Percentiles rank a stretch among this genome's conserved stretches.
Conservation (phyloP, 345 rosid genomes). For the Heritiera littoralis region DNA sequence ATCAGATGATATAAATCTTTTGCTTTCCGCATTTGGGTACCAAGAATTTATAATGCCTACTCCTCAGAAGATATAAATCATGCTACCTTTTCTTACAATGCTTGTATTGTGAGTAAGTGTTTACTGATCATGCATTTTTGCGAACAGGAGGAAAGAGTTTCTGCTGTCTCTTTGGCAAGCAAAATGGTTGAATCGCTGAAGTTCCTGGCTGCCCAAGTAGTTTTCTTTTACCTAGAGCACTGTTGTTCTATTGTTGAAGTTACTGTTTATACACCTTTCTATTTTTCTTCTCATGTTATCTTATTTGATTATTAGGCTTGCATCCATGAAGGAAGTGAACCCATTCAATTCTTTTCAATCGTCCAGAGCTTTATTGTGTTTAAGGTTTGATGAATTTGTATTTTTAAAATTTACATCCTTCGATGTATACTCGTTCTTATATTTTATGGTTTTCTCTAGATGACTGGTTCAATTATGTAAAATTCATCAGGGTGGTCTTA, state of each 20-base stretch:
- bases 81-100: neutral
- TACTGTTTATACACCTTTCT: slow-evolving; percentile 10
- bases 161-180: slow-evolving; percentile 73
- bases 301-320: slow-evolving; percentile 60
- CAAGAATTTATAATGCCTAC: neutral
- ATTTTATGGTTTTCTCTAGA: slow-evolving; percentile 13
- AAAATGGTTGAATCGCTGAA: slow-evolving; percentile 93
- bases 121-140: neutral
- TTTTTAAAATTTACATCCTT: slow-evolving; percentile 16
- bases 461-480: slow-evolving; percentile 15
- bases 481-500: slow-evolving; percentile 78
- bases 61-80: too few species aligned
- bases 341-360: slow-evolving; percentile 83
- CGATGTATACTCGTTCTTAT: neutral
- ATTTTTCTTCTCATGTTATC: slow-evolving; percentile 28
- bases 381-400: slow-evolving; percentile 58
- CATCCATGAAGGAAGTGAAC: slow-evolving; percentile 88
- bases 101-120: neutral
- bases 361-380: slow-evolving; percentile 86
- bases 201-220: slow-evolving; percentile 79
- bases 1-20: neutral
- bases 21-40: neutral
- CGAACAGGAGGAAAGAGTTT: slow-evolving; percentile 77
- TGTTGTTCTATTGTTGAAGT: slow-evolving; percentile 11
- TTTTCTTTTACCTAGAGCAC: slow-evolving; percentile 25